A percentile compares a stretch with the other conserved stretches of the same genome.
These are phyloP conservation scores for Hemileccinum impolitum DNA, from an alignment of 768 basidiomycete genomes.

Conservation along the genomic window DNA sequence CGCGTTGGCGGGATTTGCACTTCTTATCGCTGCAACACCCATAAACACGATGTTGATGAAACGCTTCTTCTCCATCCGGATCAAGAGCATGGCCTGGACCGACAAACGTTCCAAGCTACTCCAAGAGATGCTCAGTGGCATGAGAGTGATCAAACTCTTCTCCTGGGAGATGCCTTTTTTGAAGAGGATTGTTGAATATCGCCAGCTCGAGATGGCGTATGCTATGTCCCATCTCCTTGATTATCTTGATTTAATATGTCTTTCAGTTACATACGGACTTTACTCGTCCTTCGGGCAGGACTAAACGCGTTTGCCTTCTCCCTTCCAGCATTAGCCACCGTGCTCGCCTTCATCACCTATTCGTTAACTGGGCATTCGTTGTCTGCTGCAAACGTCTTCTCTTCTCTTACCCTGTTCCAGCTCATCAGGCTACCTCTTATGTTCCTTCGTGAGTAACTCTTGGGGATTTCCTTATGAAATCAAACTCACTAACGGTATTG, in stretches of 20 bases:
- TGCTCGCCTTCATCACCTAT: conserved; percentile 75
- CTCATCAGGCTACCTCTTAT: conserved; percentile 79
- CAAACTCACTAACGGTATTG: conserved; percentile 1
- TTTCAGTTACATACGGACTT: conserved; percentile 56
- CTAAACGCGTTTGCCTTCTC: conserved; percentile 68
- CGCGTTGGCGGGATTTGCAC: conserved; percentile 52
- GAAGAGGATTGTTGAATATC: conserved; percentile 63
- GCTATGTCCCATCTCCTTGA: conserved; percentile 8
- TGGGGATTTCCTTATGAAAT: background rate
- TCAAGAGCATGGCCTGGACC: conserved; percentile 82
- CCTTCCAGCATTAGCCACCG: conserved; percentile 76
- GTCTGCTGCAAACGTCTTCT: conserved; percentile 71
- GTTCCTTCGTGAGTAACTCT: conserved; percentile 47
- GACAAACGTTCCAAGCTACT: conserved; percentile 87
- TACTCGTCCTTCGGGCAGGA: conserved; percentile 63
- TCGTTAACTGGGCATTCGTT: conserved; percentile 66
- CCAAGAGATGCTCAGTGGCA: conserved; percentile 85
- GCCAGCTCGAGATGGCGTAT: conserved; percentile 68
- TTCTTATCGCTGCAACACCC: conserved; percentile 71
- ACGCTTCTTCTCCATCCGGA: conserved; percentile 52
- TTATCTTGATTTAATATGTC: background rate
- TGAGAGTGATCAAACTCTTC: conserved; percentile 92
- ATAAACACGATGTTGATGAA: conserved; percentile 74
- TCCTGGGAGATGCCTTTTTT: conserved; percentile 86
- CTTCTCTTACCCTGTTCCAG: conserved; percentile 83